These are phyloP conservation scores for Pseudonitzschia pungens DNA, from an alignment of 108 stramenopile species.

Conservation along the genomic window DNA sequence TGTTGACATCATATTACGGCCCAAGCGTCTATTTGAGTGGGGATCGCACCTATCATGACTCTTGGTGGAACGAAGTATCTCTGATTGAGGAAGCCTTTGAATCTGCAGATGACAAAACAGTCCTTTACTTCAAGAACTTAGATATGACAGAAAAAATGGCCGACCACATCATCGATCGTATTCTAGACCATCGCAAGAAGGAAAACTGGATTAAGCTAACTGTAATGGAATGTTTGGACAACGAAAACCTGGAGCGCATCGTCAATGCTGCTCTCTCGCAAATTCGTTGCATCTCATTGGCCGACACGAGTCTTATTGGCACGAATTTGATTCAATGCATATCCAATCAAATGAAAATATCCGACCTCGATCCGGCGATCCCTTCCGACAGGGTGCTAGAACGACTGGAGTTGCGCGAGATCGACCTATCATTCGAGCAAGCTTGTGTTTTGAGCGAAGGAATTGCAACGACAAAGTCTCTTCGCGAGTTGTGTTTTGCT, in stretches of 20 bases:
- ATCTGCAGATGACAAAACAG: neutral
- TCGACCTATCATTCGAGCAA: neutral
- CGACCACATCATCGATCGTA: neutral
- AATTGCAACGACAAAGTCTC: neutral
- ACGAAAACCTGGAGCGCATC: neutral
- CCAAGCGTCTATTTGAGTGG: slow-evolving; percentile 11
- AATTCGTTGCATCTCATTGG: neutral
- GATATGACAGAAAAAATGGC: slow-evolving; percentile 1
- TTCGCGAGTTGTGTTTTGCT: neutral
- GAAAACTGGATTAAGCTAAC: slow-evolving; percentile 1
- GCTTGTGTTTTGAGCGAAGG: neutral
- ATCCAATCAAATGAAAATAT: neutral
- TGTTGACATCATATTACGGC: neutral
- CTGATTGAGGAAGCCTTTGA: slow-evolving; percentile 3
- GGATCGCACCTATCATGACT: slow-evolving; percentile 1
- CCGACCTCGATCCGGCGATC: neutral
- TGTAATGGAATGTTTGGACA: neutral
- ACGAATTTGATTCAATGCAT: slow-evolving; percentile 6
- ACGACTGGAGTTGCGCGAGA: neutral
- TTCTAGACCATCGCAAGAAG: slow-evolving; percentile 3
- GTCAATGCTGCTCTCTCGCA: slow-evolving; percentile 1
- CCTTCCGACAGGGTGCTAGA: neutral
- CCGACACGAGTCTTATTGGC: neutral
- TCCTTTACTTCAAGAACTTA: neutral
- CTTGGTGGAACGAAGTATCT: slow-evolving; percentile 10